These are phyloP conservation scores for Xerocomus minutiporus DNA, from an alignment of 1,284 basidiomycete species.

Conservation along the genomic window DNA sequence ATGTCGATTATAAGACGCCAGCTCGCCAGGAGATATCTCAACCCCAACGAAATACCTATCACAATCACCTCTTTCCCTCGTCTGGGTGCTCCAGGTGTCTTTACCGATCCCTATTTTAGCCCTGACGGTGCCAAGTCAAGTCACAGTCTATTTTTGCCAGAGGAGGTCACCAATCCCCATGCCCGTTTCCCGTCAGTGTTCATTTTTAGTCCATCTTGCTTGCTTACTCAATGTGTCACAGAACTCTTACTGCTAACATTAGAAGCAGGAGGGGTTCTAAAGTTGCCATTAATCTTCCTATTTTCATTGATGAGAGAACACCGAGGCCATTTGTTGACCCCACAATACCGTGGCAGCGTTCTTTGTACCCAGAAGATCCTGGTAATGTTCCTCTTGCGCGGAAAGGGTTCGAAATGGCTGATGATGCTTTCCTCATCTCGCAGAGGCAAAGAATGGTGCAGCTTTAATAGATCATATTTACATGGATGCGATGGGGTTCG, in stretches of 20 bases:
- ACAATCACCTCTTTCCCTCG: slow-evolving; percentile 96
- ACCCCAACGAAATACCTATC: slow-evolving; percentile 83
- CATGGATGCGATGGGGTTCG: slow-evolving; percentile 99
- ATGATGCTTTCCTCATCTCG: background rate
- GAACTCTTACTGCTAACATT: slow-evolving; percentile 95
- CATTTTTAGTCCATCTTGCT: slow-evolving; percentile 4
- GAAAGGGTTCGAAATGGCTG: slow-evolving; percentile 11
- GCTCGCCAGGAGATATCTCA: slow-evolving; percentile 81
- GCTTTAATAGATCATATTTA: slow-evolving; percentile 92
- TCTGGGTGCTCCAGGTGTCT: slow-evolving; percentile 82
- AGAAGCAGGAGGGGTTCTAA: slow-evolving; percentile 86
- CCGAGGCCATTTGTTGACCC: slow-evolving; percentile 88
- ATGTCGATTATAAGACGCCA: slow-evolving; percentile 55
- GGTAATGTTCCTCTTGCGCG: slow-evolving; percentile 41
- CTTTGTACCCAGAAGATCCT: slow-evolving; percentile 74
- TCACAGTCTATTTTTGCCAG: slow-evolving; percentile 90
- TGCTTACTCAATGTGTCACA: slow-evolving; percentile 33
- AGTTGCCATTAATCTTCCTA: slow-evolving; percentile 92
- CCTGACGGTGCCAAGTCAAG: slow-evolving; percentile 75
- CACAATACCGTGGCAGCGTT: slow-evolving; percentile 81
- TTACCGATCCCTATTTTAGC: slow-evolving; percentile 86
- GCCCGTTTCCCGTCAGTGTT: slow-evolving; percentile 90
- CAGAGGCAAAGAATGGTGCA: slow-evolving; percentile 85
- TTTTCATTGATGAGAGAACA: slow-evolving; percentile 87
- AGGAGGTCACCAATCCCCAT: slow-evolving; percentile 96